Evolutionary conservation across 2,329 filamentous ascomycete genomes (phyloP), one percentile per base, ranked within the genome.

Genomic region (Xylaria sp.): DNA sequence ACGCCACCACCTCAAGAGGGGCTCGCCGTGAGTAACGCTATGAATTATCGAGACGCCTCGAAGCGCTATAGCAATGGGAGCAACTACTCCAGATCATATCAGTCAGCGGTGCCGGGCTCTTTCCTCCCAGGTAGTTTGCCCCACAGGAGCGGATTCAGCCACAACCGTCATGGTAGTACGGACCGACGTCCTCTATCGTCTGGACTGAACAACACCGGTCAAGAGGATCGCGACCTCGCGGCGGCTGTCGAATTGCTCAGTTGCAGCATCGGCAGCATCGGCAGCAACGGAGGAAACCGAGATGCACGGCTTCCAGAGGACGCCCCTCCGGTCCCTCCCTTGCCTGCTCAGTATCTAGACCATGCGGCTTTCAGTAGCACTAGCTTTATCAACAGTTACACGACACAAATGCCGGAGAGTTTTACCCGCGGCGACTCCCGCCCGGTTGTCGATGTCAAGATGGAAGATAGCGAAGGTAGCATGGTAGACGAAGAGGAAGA

Each of bases 181-280:
- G 92, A 94, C 74, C 87, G 87, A 68, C 90, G 94, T 39, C 94
- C 94, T 33, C 88, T 88, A 41, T 97, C 94, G 1, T 94, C 93
- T 6, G 93, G 94, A 46, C 89, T 88, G 73, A 93, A 91, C 78
- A 84, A 86, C 62, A 91, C 90, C 9, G 91, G 93, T 65, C 90
- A 95, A 75, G 94, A 97, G 72, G 94, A 97, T 77, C 91, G 90
- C 56, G 93, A 97, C 73, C 86, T 98, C 68, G 95, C 94, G 23
- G 94, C 94, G 15, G 94, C 95, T 2, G 93, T 98, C 59, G 93
- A 96, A 75, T 85, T 97, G 73, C 89, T 97, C 71, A 95, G 92
- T 81, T 97, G 94, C 86, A 97, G 94, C 80, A 96, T 97, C 79
- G 91, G 94, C 86, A 97, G 94, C 80, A 96, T 97, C 79, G 91